These are phyloP conservation scores for Dispira simplex DNA, from an alignment of 192 early-diverging fungal genomes.

Conservation along the genomic window DNA sequence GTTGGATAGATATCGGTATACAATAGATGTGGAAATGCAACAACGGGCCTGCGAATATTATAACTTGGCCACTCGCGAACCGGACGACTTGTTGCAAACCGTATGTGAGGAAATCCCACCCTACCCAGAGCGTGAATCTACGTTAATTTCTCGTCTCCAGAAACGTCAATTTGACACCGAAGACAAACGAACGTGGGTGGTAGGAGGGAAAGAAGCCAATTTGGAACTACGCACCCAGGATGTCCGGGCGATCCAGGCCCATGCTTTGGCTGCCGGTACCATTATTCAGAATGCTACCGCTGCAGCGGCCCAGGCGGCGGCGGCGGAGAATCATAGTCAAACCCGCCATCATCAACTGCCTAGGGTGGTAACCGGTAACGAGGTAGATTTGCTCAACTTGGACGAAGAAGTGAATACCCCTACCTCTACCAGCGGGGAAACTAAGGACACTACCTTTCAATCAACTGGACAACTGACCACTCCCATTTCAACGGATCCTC, in stretches of 20 bases:
- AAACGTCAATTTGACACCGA: conserved; percentile 83
- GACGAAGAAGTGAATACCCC: neutral
- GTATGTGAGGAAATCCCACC: conserved; percentile 99
- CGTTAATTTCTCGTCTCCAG: conserved; percentile 64
- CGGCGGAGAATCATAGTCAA: too few relatives aligned
- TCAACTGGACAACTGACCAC: too few relatives aligned
- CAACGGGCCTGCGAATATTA: conserved; percentile 97
- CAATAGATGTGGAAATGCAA: conserved; percentile 90
- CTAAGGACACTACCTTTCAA: too few relatives aligned
- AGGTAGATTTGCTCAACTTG: conserved; percentile 18
- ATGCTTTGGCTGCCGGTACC: conserved; percentile 13
- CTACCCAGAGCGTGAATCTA: conserved; percentile 88
- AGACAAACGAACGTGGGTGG: conserved; percentile 89
- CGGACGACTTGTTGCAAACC: conserved; percentile 75
- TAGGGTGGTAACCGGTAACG: too few relatives aligned
- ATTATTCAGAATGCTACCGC: conserved; percentile 1
- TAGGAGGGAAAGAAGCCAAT: conserved; percentile 77
- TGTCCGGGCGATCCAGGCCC: neutral
- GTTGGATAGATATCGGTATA: conserved; percentile 74
- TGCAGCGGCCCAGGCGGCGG: conserved; percentile 13
- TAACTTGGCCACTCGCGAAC: conserved; percentile 63
- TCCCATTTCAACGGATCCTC: too few relatives aligned
- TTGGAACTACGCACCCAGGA: conserved; percentile 27
- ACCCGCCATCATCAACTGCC: too few relatives aligned
- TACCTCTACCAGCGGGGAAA: too few relatives aligned